These are phyloP conservation scores for Penicillium olsonii DNA, from an alignment of 2,329 filamentous ascomycete species.

Conservation along the genomic window DNA sequence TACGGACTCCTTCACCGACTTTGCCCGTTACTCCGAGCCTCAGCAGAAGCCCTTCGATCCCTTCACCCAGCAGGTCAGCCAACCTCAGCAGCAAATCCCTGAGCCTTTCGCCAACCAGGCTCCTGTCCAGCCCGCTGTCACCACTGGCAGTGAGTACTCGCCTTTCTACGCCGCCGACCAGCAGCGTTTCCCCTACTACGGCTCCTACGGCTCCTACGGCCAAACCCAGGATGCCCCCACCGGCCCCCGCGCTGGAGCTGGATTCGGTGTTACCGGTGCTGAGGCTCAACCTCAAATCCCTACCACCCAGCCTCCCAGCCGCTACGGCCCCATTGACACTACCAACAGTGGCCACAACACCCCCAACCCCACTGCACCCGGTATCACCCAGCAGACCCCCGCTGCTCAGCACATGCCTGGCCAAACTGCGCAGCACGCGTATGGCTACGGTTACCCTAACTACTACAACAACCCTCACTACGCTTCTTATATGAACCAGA, in stretches of 20 bases:
- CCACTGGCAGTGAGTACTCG: conserved; percentile 71
- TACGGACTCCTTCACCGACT: conserved; percentile 51
- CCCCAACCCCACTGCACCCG: conserved; percentile 72
- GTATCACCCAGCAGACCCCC: conserved; percentile 55
- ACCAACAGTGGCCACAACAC: conserved; percentile 90
- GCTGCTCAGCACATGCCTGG: conserved; percentile 55
- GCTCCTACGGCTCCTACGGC: conserved; percentile 64
- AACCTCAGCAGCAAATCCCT: conserved; percentile 64
- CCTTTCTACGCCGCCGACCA: conserved; percentile 82
- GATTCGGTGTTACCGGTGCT: conserved; percentile 64
- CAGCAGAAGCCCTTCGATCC: conserved; percentile 81
- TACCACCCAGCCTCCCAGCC: conserved; percentile 74
- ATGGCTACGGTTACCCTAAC: conserved; percentile 60
- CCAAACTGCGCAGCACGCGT: conserved; percentile 52
- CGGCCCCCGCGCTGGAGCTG: conserved; percentile 73
- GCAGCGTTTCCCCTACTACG: conserved; percentile 70
- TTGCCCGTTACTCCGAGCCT: conserved; percentile 57
- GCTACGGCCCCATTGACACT: conserved; percentile 67
- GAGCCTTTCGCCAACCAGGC: conserved; percentile 57
- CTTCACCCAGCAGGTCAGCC: conserved; percentile 72
- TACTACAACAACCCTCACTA: conserved; percentile 66
- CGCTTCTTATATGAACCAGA: conserved; percentile 61
- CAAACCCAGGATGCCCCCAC: conserved; percentile 73
- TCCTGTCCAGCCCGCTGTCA: conserved; percentile 60
- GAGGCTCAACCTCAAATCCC: conserved; percentile 62